Evolutionary conservation across 2,329 filamentous ascomycete genomes (phyloP), one percentile per base, ranked within the genome.

Genomic region (Alternaria novae-zelandiae): DNA sequence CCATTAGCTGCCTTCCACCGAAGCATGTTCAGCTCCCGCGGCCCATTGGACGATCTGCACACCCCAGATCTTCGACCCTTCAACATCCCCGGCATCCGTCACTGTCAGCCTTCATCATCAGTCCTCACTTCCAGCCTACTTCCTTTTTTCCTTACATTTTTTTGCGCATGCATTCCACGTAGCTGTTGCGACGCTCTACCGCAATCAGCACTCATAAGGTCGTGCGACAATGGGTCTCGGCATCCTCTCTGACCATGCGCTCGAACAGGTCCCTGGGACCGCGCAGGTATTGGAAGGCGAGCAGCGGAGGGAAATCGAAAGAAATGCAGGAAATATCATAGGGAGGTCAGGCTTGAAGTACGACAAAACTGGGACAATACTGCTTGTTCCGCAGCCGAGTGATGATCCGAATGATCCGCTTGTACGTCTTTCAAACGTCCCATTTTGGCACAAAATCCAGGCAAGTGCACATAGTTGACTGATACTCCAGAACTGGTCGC

Each of bases 321-420:
- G 47, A 51, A 51, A 32, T 13, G 61, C 56, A 69, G 65, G 54
- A 20, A 32, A 5, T 41, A 44, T 26, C 77, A 83, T 25, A 73
- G 79, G 13, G 82, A 36, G 54, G 54, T 5, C 51, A 32, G 41
- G 83, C 63, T 80, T 96, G 70, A 96, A 96, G 80, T 91, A 89
- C 79, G 91, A 94, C 79, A 86, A 80, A 56, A 90, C 85, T 66
- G 90, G 91, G 32, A 83, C 85, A 17, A 91, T 95, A 72, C 91
- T 97, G 70, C 87, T 97, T 30, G 91, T 96, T 6, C 95, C 95
- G 6, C 95, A 97, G 75, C 95, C 95, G 3, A 94, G 90, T 66
- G 91, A 97, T 79, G 93, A 97, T 78, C 93, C 92, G 5, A 95
- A 96, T 78, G 94, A 97, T 80, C 94, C 93, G 28, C 84, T 97